Evolutionary conservation across 23 red algal species (phyloP).

Genomic region (Chondrus crispus): DNA sequence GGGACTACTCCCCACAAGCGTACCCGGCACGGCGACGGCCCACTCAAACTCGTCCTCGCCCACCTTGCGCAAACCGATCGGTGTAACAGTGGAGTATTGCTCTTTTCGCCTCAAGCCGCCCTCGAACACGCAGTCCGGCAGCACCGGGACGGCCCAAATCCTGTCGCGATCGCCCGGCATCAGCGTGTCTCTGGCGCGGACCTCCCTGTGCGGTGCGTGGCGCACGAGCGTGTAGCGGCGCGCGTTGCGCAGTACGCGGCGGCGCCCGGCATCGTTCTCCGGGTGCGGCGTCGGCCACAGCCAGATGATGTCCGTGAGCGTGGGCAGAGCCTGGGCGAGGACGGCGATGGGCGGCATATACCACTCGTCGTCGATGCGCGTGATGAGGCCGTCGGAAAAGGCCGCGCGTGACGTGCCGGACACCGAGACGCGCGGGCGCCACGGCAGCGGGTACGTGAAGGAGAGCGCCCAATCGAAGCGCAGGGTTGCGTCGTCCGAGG

Average conservation of each 20-base stretch:
- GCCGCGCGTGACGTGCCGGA: background rate
- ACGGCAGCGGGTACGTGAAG: slow-evolving; percentile 52
- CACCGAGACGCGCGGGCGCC: slow-evolving; percentile 46
- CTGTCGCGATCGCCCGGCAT: background rate
- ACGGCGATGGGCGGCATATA: background rate
- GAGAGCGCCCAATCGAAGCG: slow-evolving; percentile 21
- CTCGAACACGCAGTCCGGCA: slow-evolving; percentile 24
- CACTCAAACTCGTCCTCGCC: slow-evolving; percentile 10
- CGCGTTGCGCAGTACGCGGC: background rate
- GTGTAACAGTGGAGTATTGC: slow-evolving; percentile 12
- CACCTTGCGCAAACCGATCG: background rate
- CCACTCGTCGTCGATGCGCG: slow-evolving; percentile 9
- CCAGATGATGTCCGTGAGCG: slow-evolving; percentile 37
- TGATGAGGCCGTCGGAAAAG: background rate
- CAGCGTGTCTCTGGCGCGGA: background rate
- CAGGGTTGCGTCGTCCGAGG: background rate
- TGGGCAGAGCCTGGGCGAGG: slow-evolving; percentile 16
- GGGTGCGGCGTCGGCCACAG: slow-evolving; percentile 32
- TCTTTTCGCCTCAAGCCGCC: slow-evolving; percentile 27
- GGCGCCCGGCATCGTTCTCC: slow-evolving; percentile 33
- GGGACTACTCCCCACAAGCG: background rate
- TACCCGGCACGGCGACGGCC: slow-evolving; percentile 4
- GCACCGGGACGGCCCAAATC: slow-evolving; percentile 2
- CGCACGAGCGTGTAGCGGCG: background rate
- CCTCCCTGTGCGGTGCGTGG: slow-evolving; percentile 14